Evolutionary conservation across 179 eudicot species (phyloP), one percentile per base, ranked within the genome.

Genomic region (Gypsophila paniculata): DNA sequence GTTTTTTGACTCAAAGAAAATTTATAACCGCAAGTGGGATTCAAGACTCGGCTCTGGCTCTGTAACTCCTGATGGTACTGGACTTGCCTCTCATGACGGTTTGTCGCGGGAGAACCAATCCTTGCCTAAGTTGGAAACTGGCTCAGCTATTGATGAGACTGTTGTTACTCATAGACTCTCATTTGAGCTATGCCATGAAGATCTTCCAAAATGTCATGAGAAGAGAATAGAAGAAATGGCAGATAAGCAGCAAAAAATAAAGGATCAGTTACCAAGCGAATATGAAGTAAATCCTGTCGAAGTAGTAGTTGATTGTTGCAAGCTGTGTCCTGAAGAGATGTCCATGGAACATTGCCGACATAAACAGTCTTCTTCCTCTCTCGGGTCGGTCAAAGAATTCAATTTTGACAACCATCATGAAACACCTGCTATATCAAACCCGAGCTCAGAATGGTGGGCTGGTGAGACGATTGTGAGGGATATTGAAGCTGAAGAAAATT

Each of bases 11-110:
- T 81, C 84, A 6, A 79, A 84, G 61, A 81, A 76, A 29, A 69
- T 79, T 61, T 39, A 71, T 32, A 69, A 76, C 10, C 72, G 64
- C 25, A 84, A 74, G 57, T 84, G 85, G 87, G 85, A 79, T 18
- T 86, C 93, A 11, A 82, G 88, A 77, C 74, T 87, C 58, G 94
- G 87, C 52, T 88, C 97, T 1, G 97, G 96, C 7, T 78, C 90
- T 42, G 66, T 85, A 76, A 89, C 96, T 4, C 96, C 96, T 4
- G 86, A 86, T 73, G 91, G 88, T 67, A 69, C 76, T 4, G 93
- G 81, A 54, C 44, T 78, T 57, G 48, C 81, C 6, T 74, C 79
- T 21, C 70, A 74, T 58, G 82, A 80, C 53, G 55, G 26, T 75
- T 68, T 63, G 8, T 68, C 72, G 6, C 59, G 34, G n/a, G 83